Base-by-base conservation (phyloP, 495 filamentous ascomycete species). In the Lepidopterella palustris region DNA sequence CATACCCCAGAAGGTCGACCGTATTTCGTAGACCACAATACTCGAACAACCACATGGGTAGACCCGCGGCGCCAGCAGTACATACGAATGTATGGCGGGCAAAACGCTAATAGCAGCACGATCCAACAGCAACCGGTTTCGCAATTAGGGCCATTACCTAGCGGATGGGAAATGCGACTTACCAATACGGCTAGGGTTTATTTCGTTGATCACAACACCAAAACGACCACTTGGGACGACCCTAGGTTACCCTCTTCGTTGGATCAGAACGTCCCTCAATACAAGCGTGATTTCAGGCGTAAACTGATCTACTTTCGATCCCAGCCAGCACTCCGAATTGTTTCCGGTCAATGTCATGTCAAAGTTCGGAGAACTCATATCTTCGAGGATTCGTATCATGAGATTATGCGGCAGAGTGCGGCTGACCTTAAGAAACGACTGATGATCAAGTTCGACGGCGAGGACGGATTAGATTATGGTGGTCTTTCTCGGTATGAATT, bases 21-120 rank as follows among this genome's bases (percentile, higher is more conserved):
- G 21, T 98, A 98, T 72, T 98, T 97, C 73, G 93, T 98, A n/a
- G 93, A 98, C 71, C 93, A 98, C 75, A 98, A 97, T 72, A 97
- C 95, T 15, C 85, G 93, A 56, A 97, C 95, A 4, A 98, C 93
- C 6, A 98, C 93, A 4, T 98, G 93, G 93, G 93, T 98, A n/a
- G 93, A 98, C 71, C 93, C 93, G 26, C 87, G 93, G 55, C 87
- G 93, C 49, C 92, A 97, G 76, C 93, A 97, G 72, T 98, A 96
- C 74, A 97, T 98, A 60, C 82, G 93, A 31, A 97, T 95, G 90
- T 97, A 97, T 69, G 92, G 90, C 4, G 86, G 87, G 15, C 82
- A 85, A 57, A 88, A 82, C 64, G 74, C 77, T n/a, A 87, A 82
- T 39, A 90, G 83, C 70, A 93, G 87, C 39, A 92, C 87, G 23